phyloP scores from a whole-genome alignment of 2,329 filamentous ascomycete species.

The Cladosporium halotolerans region DNA sequence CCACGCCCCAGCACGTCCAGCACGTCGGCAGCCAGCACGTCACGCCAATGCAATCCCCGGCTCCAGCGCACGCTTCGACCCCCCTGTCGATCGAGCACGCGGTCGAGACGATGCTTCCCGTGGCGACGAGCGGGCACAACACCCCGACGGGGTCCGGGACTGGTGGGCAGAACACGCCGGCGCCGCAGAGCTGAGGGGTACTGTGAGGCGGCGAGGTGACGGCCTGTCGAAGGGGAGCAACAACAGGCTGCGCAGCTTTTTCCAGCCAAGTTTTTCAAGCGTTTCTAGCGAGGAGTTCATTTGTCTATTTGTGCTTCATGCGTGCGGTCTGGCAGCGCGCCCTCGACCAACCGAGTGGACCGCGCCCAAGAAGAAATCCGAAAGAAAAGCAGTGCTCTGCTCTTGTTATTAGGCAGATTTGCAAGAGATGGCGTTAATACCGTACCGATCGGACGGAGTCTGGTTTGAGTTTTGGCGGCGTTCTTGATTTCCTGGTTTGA shows the following conservation, averaged over 20 bases:
- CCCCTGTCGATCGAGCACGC: background rate
- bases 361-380: too few species aligned
- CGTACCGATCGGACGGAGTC: too few species aligned
- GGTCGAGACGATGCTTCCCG: background rate
- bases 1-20: background rate
- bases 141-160: background rate
- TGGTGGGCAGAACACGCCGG: background rate
- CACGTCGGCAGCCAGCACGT: background rate
- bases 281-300: background rate
- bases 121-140: background rate
- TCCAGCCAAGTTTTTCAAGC: background rate
- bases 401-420: too few species aligned
- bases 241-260: background rate
- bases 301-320: background rate
- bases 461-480: too few species aligned
- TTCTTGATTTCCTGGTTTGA: too few species aligned
- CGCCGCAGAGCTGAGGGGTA: background rate
- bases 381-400: too few species aligned
- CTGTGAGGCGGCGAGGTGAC: background rate
- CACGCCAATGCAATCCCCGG: background rate
- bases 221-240: background rate
- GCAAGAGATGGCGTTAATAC: too few species aligned
- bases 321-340: background rate
- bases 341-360: too few species aligned
- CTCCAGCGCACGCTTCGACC: background rate